phyloP scores from a whole-genome alignment of 257 asterid species.

The Dorcoceras hygrometricum region DNA sequence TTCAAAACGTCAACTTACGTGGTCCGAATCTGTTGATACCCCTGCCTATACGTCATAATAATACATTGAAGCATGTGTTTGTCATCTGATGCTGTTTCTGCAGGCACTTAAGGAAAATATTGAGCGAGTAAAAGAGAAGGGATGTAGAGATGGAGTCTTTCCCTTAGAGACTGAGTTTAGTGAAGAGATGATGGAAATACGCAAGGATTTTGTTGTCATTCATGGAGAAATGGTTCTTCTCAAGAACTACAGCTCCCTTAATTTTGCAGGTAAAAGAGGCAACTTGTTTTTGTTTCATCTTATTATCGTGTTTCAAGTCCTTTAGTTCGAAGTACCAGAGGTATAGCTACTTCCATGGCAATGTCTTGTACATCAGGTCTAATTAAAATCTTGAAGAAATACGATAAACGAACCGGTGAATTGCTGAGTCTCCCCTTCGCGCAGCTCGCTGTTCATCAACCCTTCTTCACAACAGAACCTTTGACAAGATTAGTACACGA shows the following conservation, averaged over 20 bases:
- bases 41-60: neutral
- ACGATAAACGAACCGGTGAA: slow-evolving; percentile 85
- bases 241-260: slow-evolving; percentile 83
- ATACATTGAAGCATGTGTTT: slow-evolving; percentile 11
- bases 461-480: slow-evolving; percentile 80
- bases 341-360: slow-evolving; percentile 1
- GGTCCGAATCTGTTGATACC: neutral
- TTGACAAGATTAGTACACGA: slow-evolving; percentile 65
- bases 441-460: slow-evolving; percentile 74
- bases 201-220: slow-evolving; percentile 73
- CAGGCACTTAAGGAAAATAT: slow-evolving; percentile 79
- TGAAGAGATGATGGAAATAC: slow-evolving; percentile 63
- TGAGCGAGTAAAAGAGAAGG: slow-evolving; percentile 52
- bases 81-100: slow-evolving; percentile 18
- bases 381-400: slow-evolving; percentile 86
- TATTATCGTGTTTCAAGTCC: slow-evolving; percentile 5
- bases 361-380: slow-evolving; percentile 46
- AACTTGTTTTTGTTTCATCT: slow-evolving; percentile 11
- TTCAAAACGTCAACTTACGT: neutral
- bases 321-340: neutral
- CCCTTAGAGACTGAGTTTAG: slow-evolving; percentile 58
- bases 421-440: slow-evolving; percentile 67
- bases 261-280: slow-evolving; percentile 71
- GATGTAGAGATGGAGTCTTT: slow-evolving; percentile 32
- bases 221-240: slow-evolving; percentile 97